phyloP scores from a whole-genome alignment of 305 asterid genomes.

The Fraxinus paxiana region DNA sequence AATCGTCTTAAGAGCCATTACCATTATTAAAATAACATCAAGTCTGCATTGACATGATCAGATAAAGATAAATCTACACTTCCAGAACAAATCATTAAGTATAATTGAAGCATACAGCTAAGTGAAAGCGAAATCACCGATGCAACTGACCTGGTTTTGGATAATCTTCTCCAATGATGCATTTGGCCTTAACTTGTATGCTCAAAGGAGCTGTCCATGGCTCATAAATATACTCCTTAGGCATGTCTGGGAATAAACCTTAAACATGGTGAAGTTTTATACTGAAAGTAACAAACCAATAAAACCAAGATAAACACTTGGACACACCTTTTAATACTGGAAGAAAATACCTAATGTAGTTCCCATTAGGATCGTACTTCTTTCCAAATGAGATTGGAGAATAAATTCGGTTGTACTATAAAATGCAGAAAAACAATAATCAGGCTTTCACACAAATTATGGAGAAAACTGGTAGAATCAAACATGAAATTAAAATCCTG shows the following conservation, averaged over 20 bases:
- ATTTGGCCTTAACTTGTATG: conserved; percentile 72
- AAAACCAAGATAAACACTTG: conserved; percentile 19
- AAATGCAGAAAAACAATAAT: conserved; percentile 13
- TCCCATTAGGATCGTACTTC: conserved; percentile 81
- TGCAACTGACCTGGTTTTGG: conserved; percentile 75
- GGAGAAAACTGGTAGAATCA: background rate
- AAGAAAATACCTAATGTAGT: conserved; percentile 76
- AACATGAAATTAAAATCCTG: background rate
- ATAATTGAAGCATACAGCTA: background rate
- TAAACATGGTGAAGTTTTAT: background rate
- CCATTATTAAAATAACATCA: background rate
- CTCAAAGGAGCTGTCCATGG: conserved; percentile 90
- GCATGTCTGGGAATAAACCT: conserved; percentile 61
- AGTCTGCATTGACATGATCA: background rate
- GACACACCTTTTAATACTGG: conserved; percentile 70
- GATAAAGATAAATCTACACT: background rate
- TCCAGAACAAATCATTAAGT: background rate
- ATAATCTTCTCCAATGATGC: conserved; percentile 84
- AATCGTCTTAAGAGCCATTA: background rate
- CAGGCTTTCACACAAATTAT: background rate
- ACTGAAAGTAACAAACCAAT: conserved; percentile 17
- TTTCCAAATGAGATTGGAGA: conserved; percentile 90
- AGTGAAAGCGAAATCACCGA: background rate
- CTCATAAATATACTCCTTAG: conserved; percentile 86
- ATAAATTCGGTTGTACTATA: conserved; percentile 79